Evolutionary conservation across 192 early-diverging fungal species (phyloP).

Genomic region (Coemansia sp.): DNA sequence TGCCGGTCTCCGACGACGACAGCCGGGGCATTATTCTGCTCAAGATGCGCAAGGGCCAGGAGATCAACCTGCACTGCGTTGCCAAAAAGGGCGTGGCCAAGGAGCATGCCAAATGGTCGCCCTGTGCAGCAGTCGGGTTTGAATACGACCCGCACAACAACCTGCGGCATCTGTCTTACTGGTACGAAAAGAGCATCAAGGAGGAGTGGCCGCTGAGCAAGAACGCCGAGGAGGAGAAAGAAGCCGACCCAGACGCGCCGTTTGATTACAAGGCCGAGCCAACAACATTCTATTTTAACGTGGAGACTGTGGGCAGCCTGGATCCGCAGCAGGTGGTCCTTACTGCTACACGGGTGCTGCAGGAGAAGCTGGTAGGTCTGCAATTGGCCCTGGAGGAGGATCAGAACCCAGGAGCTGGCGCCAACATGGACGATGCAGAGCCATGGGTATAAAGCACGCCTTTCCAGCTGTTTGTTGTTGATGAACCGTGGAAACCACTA

Average conservation of each 20-base stretch:
- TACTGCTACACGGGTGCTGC: constrained; percentile 66
- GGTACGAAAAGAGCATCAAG: constrained; percentile 84
- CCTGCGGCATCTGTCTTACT: constrained; percentile 85
- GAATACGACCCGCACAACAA: constrained; percentile 98
- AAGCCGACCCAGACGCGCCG: constrained; percentile 39
- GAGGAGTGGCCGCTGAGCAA: constrained; percentile 79
- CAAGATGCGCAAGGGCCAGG: constrained; percentile 90
- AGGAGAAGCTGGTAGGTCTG: constrained; percentile 69
- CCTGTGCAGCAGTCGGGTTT: constrained; percentile 82
- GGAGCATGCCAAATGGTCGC: constrained; percentile 97
- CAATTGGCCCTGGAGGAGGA: constrained; percentile 62
- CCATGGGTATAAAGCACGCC: constrained; percentile 29
- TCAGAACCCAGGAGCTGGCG: constrained; percentile 34
- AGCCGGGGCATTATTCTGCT: constrained; percentile 79
- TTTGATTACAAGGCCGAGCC: constrained; percentile 84
- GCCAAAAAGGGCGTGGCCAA: constrained; percentile 98
- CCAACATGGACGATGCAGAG: constrained; percentile 44
- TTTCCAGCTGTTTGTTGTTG: too few relatives aligned
- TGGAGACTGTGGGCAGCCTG: constrained; percentile 78
- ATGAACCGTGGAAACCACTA: too few relatives aligned
- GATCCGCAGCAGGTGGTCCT: constrained; percentile 69
- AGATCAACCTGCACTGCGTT: constrained; percentile 83
- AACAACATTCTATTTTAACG: constrained; percentile 70
- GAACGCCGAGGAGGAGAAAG: constrained; percentile 63
- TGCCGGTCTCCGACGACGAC: constrained; percentile 65